phyloP scores from a whole-genome alignment of 768 basidiomycete genomes.

The Multifurca ochricompacta region DNA sequence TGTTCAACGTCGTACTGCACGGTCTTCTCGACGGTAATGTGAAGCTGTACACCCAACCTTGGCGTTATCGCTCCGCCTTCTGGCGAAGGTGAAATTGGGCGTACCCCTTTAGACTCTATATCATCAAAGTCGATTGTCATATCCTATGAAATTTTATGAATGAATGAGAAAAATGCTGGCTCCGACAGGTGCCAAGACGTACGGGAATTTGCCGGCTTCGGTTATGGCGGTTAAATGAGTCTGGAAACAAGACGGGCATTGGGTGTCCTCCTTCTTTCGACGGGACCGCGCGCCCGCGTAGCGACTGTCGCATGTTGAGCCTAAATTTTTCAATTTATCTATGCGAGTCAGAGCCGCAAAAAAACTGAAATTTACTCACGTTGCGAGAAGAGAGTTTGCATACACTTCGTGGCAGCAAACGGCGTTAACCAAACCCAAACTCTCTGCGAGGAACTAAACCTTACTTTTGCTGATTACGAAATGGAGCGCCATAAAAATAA shows the following conservation, averaged over 20 bases:
- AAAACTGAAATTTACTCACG: conserved; percentile 7
- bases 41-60: conserved; percentile 2
- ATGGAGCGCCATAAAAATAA: conserved; percentile 21
- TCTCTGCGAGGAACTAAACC: neutral
- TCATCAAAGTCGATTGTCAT: neutral
- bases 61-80: neutral
- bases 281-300: conserved; percentile 11
- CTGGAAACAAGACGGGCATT: conserved; percentile 13
- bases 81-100: neutral
- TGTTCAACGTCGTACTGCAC: conserved; percentile 11
- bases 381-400: conserved; percentile 21
- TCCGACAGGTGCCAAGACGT: neutral
- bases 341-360: neutral
- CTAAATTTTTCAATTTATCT: neutral
- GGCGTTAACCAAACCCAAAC: neutral
- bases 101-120: neutral
- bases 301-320: conserved; percentile 14
- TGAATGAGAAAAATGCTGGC: too few species aligned
- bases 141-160: neutral
- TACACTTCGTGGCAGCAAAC: conserved; percentile 15
- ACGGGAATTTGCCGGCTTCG: neutral
- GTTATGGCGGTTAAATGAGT: conserved; percentile 1
- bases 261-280: conserved; percentile 1
- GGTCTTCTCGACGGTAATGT: conserved; percentile 19
- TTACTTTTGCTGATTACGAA: conserved; percentile 21